Evolutionary conservation across 306 rosid species (phyloP).

Genomic region (Quercus aquifolioides): DNA sequence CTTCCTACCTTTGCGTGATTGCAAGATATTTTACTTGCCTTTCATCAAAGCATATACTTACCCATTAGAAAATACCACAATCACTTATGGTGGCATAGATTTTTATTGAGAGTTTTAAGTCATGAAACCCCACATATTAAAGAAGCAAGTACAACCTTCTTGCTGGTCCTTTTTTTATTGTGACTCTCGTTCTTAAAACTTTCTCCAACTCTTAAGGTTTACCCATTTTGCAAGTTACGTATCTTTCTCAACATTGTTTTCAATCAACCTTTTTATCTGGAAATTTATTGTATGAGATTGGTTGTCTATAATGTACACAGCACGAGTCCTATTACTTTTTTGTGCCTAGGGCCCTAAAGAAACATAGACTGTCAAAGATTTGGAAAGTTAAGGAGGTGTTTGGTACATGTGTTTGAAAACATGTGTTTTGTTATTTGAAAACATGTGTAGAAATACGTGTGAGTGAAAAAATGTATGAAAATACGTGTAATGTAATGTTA

Average conservation of each 20-base stretch:
- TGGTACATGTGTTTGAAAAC: too few species aligned
- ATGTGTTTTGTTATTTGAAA: too few species aligned
- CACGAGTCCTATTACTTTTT: too few species aligned
- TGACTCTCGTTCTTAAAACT: background rate
- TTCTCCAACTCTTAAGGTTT: background rate
- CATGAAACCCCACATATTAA: background rate
- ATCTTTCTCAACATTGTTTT: background rate
- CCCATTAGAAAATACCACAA: background rate
- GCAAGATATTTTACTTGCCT: conserved; percentile 13
- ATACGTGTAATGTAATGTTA: too few species aligned
- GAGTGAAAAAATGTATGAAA: too few species aligned
- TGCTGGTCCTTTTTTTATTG: background rate
- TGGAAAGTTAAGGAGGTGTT: too few species aligned
- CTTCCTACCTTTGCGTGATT: conserved; percentile 16
- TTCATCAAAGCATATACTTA: background rate
- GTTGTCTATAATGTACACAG: background rate
- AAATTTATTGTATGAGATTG: background rate
- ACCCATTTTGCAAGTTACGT: background rate
- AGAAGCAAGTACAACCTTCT: background rate
- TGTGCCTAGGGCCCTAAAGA: background rate
- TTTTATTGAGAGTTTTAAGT: background rate
- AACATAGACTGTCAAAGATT: conserved; percentile 28
- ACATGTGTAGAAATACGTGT: too few species aligned
- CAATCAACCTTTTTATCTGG: background rate
- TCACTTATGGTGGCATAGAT: background rate